Evolutionary conservation across 2,329 filamentous ascomycete species (phyloP).

Genomic region (Aspergillus quadricinctus): DNA sequence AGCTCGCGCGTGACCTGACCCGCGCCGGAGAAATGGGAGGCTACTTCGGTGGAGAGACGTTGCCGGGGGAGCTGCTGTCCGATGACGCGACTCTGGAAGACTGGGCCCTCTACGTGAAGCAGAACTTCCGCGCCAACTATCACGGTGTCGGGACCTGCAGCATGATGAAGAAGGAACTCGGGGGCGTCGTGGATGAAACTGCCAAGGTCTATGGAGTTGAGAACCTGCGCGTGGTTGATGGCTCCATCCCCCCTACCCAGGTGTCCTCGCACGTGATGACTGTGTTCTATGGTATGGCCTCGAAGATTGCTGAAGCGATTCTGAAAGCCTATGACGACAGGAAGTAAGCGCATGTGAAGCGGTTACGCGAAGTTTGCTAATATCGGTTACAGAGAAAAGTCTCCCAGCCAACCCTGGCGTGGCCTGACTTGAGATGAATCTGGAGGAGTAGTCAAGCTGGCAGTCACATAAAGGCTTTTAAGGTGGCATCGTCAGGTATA

Average conservation of each 20-base stretch:
- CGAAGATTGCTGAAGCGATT: constrained; percentile 19
- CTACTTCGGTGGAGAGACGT: constrained; percentile 15
- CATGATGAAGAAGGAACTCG: constrained; percentile 30
- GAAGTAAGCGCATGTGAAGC: too few species aligned
- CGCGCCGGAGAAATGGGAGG: constrained; percentile 14
- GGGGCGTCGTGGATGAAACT: constrained; percentile 29
- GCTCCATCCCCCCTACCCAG: constrained; percentile 32
- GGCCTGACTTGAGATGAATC: too few species aligned
- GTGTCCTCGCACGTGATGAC: constrained; percentile 29
- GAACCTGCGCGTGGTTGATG: constrained; percentile 35
- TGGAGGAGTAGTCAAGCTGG: too few species aligned
- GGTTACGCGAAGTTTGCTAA: too few species aligned
- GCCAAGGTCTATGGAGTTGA: constrained; percentile 28
- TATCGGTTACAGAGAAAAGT: too few species aligned
- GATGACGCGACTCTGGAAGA: constrained; percentile 17
- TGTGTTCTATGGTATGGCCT: constrained; percentile 27
- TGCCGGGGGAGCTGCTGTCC: constrained; percentile 11
- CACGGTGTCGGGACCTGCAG: constrained; percentile 29
- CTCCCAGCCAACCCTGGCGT: too few species aligned
- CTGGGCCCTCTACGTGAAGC: constrained; percentile 20
- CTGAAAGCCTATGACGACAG: constrained; percentile 8
- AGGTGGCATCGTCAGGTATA: too few species aligned
- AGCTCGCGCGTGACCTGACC: constrained; percentile 21
- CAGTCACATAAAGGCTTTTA: too few species aligned
- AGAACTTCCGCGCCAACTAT: constrained; percentile 25